Percentiles rank a stretch among this genome's conserved stretches.
Evolutionary conservation across 2,329 filamentous ascomycete genomes (phyloP).

Genomic region (Paecilomyces fulvus): DNA sequence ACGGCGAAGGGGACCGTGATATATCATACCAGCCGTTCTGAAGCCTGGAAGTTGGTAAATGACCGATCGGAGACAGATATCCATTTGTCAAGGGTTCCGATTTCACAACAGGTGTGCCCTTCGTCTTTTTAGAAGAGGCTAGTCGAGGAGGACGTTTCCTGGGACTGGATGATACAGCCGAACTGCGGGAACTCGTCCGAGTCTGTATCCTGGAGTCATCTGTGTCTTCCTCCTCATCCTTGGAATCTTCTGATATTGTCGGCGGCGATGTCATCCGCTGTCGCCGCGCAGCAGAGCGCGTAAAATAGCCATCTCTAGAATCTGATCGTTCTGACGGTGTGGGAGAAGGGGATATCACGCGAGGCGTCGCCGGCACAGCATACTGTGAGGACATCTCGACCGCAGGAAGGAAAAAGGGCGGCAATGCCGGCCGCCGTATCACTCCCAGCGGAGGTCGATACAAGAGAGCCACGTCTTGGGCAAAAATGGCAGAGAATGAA

Average conservation of each 20-base stretch:
- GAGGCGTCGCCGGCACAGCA: constrained; percentile 66
- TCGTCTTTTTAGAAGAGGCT: constrained; percentile 43
- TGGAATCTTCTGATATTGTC: constrained; percentile 51
- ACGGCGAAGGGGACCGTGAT: constrained; percentile 82
- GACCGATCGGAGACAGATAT: constrained; percentile 49
- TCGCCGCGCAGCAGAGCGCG: constrained; percentile 58
- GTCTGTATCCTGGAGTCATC: constrained; percentile 50
- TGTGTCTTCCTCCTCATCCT: constrained; percentile 40
- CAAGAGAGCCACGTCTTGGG: constrained; percentile 11
- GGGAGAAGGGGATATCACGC: constrained; percentile 84
- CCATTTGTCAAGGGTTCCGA: constrained; percentile 31
- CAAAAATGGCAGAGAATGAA: constrained; percentile 14
- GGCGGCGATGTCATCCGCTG: constrained; percentile 50
- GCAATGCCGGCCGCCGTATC: constrained; percentile 35
- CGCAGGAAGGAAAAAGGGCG: constrained; percentile 33
- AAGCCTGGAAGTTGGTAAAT: constrained; percentile 53
- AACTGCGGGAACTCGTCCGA: constrained; percentile 63
- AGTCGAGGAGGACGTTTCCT: constrained; percentile 16
- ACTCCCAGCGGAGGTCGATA: constrained; percentile 17
- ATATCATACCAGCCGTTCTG: constrained; percentile 74
- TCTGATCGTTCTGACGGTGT: constrained; percentile 48
- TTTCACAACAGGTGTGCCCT: constrained; percentile 34
- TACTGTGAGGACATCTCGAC: constrained; percentile 41
- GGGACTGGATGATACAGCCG: constrained; percentile 30
- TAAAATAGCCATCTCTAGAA: constrained; percentile 58